Percentiles rank a stretch among this genome's conserved stretches.
phyloP scores from a whole-genome alignment of 192 early-diverging fungal species.

The Coemansia sp. region DNA sequence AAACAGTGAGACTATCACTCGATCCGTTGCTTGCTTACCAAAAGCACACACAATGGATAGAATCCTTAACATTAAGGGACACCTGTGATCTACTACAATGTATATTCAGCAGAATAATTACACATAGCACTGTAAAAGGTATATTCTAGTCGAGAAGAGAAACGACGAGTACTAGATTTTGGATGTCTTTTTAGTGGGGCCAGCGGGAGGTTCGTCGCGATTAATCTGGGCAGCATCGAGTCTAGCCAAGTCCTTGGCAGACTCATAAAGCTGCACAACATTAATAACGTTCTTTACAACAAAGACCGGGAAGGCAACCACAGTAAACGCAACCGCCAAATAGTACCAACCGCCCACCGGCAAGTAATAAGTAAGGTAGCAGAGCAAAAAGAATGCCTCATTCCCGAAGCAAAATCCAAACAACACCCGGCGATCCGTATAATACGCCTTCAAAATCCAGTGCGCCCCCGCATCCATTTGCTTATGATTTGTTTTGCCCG shows the following conservation, averaged over 20 bases:
- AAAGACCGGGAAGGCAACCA: slow-evolving; percentile 68
- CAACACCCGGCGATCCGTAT: slow-evolving; percentile 84
- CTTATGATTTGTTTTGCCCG: slow-evolving; percentile 90
- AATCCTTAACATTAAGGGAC: background rate
- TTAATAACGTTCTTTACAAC: slow-evolving; percentile 90
- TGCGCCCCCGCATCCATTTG: slow-evolving; percentile 71
- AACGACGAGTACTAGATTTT: background rate
- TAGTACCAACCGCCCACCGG: slow-evolving; percentile 3
- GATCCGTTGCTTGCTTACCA: background rate
- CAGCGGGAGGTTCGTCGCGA: background rate
- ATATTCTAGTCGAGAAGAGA: too few species aligned
- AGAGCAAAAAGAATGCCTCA: slow-evolving; percentile 85
- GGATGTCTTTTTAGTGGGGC: background rate
- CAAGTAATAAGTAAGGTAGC: slow-evolving; percentile 69
- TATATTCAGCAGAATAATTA: too few species aligned
- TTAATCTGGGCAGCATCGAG: slow-evolving; percentile 58
- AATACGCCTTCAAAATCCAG: slow-evolving; percentile 83
- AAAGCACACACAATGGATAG: too few species aligned
- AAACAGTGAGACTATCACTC: background rate
- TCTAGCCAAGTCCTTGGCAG: slow-evolving; percentile 71
- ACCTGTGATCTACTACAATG: background rate
- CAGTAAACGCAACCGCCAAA: slow-evolving; percentile 14
- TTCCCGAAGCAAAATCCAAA: slow-evolving; percentile 92
- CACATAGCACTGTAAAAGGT: too few species aligned
- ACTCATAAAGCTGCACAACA: slow-evolving; percentile 89